A percentile compares a stretch with the other conserved stretches of the same genome.
Conservation (phyloP, 305 asterid species). For the Solanum hybrid region DNA sequence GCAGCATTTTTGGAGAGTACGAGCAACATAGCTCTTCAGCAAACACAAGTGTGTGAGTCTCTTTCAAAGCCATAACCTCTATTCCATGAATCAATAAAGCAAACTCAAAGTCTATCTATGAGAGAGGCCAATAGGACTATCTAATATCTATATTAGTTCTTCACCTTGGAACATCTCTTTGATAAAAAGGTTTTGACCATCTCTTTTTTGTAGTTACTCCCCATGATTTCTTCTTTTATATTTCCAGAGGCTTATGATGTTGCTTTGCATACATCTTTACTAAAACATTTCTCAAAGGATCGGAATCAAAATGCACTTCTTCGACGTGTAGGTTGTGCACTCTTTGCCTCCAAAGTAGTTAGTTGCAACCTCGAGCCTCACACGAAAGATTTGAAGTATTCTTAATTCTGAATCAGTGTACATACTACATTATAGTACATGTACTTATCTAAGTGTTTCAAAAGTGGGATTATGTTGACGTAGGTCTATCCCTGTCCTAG, state of each 20-base stretch:
- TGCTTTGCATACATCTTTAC: not conserved
- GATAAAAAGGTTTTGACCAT: not conserved
- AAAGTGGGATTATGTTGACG: not conserved
- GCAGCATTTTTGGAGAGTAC: not conserved
- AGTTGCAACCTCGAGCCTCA: too few species aligned
- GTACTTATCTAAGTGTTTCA: not conserved
- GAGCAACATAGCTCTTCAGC: not conserved
- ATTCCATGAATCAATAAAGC: not conserved
- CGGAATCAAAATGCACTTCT: not conserved
- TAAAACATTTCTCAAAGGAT: not conserved
- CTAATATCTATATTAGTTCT: not conserved
- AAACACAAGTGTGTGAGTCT: not conserved
- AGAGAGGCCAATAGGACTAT: not conserved
- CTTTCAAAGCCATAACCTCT: not conserved
- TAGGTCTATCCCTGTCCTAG: not conserved
- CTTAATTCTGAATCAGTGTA: not conserved
- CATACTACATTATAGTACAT: not conserved
- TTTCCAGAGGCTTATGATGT: not conserved
- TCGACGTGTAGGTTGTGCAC: too few species aligned
- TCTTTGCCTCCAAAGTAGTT: too few species aligned
- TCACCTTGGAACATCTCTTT: not conserved
- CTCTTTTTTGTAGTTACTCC: not conserved
- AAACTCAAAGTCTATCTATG: not conserved
- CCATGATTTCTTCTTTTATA: not conserved
- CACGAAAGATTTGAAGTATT: not conserved